Base-by-base conservation (phyloP, 306 rosid species). In the Vigna nakashimae region DNA sequence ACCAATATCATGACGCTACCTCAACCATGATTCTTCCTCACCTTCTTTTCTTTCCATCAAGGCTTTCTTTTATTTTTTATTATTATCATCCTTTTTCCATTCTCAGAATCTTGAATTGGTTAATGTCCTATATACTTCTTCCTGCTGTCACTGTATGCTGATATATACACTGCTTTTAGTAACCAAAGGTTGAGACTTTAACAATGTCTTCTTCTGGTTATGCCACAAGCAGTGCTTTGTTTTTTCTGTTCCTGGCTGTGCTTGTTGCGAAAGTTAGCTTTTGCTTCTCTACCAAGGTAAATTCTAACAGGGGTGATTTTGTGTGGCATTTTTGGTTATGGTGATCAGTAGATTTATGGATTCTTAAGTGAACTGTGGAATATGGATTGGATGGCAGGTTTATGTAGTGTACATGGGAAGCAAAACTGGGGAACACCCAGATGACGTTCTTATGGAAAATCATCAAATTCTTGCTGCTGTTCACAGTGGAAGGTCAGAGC, bases 401-500 rank as follows among this genome's bases (percentile, higher is more conserved):
- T 88, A 90, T 90, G 90, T 92, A 4, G 95, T 87, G 55, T 92
- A 92, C 57, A 90, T 90, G 96, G 97, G 97, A 86, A 88, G 93
- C 93, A 87, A 90, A 55, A 90, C 70, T 83, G 91, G 80, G 2
- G 89, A 88, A 65, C 57, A 87, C 80, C 89, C 86, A 65, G 88
- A 78, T 55, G 89, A 90, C 52, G 76, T 84, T 84, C 46, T 86
- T 77, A 80, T 56, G 64, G 86, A 87, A 62, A 76, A 90, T 75
- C 96, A 90, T 84, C 82, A 92, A 62, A 88, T 92, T 7, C 93
- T 92, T 81, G 89, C 96, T 75, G 30, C 82, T 73, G 96, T 90
- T 73, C 97, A 92, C 32, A 20, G 81, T 7, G 96, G 90, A 87
- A 87, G 95, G 97, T 91, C 73, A 57, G 83, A 57, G 2, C 7